phyloP scores from a whole-genome alignment of 495 filamentous ascomycete species.

The Rostrohypoxylon terebratum region DNA sequence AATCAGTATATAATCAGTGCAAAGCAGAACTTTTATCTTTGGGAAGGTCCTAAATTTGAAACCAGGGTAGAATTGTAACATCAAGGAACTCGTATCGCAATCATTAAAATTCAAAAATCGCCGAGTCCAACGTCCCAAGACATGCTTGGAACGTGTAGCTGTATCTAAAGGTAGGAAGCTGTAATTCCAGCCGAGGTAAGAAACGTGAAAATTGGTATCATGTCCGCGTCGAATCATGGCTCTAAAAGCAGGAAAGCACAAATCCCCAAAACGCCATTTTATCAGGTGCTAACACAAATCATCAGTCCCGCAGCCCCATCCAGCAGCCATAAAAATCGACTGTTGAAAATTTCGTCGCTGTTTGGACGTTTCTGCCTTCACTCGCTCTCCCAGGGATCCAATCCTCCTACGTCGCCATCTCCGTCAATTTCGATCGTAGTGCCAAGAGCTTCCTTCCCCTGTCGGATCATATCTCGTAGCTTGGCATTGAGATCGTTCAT shows the following conservation, averaged over 20 bases:
- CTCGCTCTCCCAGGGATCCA: slow-evolving; percentile 55
- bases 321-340: slow-evolving; percentile 2
- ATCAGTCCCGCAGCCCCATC: background rate
- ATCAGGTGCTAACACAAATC: background rate
- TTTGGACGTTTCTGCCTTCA: background rate
- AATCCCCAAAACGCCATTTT: slow-evolving; percentile 23
- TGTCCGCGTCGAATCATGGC: slow-evolving; percentile 17
- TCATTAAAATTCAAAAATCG: slow-evolving; percentile 16
- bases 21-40: background rate
- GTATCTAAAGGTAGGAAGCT: slow-evolving; percentile 20
- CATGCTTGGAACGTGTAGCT: background rate
- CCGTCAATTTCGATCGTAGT: slow-evolving; percentile 78
- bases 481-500: slow-evolving; percentile 81
- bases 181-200: slow-evolving; percentile 9
- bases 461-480: slow-evolving; percentile 84
- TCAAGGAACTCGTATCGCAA: slow-evolving; percentile 8
- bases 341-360: background rate
- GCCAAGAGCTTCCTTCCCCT: slow-evolving; percentile 88
- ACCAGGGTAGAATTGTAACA: background rate
- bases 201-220: slow-evolving; percentile 32
- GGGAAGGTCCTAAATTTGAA: background rate
- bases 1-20: background rate
- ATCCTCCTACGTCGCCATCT: slow-evolving; percentile 27
- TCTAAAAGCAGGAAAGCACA: slow-evolving; percentile 13
- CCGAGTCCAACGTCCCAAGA: background rate